Evolutionary conservation across 2,329 filamentous ascomycete species (phyloP), one percentile per base, ranked within the genome.

Genomic region (Dissoconium aciculare): DNA sequence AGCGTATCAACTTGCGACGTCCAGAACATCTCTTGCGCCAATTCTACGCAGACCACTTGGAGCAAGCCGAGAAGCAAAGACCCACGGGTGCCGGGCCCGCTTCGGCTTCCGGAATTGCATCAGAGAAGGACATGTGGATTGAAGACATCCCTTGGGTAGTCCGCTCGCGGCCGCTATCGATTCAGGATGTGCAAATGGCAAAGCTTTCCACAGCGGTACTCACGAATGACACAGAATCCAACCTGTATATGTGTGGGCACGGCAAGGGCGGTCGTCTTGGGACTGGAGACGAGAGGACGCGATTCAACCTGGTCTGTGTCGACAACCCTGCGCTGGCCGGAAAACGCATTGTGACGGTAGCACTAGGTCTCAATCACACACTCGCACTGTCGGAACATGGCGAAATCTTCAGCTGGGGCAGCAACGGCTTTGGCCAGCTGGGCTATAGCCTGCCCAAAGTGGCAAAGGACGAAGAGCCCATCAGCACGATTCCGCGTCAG

Each of bases 361-460:
- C 84, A 2, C 65, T 98, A 3, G 89, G 89, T 1, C 82, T 91
- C 50, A 89, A 93, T 42, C 89, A 98, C 52, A 81, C 79, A 3
- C 65, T 98, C 52, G 87, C 83, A 1, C 63, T 95, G 4, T 79
- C 81, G 3, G 74, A 74, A n/a, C 67, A 75, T 31, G 87, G 89
- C n/a, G 82, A 91, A 43, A 71, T 93, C 4, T 93, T 82, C 63
- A 89, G 83, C 2, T 98, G 89, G 89, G 89, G 89, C 5, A 80
- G 78, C 41, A 95, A 94, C 46, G 74, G 68, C 5, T 76, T 72
- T 50, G 83, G 78, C 1, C 87, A 95, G 51, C 66, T 98, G 10
- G 89, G 89, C 4, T 95, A 93, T 52, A 60, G 68, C 11, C 61
- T 93, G 11, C 82, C 84, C 2, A 64, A 65, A 39, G 68, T 75